These are phyloP conservation scores for Serendipita sp. DNA, from an alignment of 768 basidiomycete genomes.

Conservation along the genomic window DNA sequence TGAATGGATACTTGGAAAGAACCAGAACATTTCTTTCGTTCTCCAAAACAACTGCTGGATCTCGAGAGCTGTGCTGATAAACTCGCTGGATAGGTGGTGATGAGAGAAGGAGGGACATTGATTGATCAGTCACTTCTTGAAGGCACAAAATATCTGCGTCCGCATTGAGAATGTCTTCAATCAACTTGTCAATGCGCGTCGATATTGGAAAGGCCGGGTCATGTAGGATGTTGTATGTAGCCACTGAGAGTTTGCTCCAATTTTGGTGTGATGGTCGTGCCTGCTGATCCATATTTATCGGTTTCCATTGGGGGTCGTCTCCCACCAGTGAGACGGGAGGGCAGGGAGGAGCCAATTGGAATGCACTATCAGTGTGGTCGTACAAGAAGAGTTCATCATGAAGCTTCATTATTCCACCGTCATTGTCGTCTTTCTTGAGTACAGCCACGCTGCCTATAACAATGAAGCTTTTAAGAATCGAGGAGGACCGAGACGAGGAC, in stretches of 20 bases:
- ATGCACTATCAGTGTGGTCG: background rate
- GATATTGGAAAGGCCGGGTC: conserved; percentile 10
- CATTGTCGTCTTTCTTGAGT: conserved; percentile 14
- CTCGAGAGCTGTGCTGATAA: conserved; percentile 11
- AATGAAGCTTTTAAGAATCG: background rate
- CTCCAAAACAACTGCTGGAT: conserved; percentile 10
- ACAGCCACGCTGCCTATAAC: conserved; percentile 9
- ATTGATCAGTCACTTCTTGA: conserved; percentile 15
- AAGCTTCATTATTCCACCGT: conserved; percentile 14
- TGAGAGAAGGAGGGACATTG: conserved; percentile 7
- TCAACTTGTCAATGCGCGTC: conserved; percentile 7
- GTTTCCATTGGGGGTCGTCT: background rate
- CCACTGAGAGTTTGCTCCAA: conserved; percentile 7
- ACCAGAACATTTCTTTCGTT: conserved; percentile 13
- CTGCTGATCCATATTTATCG: background rate
- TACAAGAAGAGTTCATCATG: conserved; percentile 10
- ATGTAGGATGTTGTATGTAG: conserved; percentile 15
- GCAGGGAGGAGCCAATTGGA: background rate
- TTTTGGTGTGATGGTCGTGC: no score
- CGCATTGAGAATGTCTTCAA: conserved; percentile 9
- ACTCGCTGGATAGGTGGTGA: background rate
- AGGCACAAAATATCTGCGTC: conserved; percentile 13
- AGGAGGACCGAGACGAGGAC: background rate
- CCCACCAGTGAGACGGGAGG: conserved; percentile 8
- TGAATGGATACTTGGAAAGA: conserved; percentile 9